Evolutionary conservation across 2,329 filamentous ascomycete species (phyloP), one percentile per base, ranked within the genome.

Genomic region (Sporothrix schenckii): DNA sequence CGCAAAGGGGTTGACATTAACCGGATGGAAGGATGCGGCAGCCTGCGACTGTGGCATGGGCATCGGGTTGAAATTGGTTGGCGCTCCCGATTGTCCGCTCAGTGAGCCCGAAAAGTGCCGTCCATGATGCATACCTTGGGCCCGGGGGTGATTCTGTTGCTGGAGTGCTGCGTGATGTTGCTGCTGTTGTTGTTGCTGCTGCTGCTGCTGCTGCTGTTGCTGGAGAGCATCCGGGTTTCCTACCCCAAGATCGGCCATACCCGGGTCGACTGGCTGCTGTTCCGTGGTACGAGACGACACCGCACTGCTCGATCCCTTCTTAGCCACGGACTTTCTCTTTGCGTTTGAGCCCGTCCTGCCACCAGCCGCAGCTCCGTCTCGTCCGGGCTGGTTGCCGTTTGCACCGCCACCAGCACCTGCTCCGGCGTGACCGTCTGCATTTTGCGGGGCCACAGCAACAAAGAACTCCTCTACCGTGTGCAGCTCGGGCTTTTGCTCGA

Each of bases 381-480:
- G 63, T 11, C 56, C 34, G 44, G 50, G 61, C n/a, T 21, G 47
- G 14, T 47, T 34, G 77, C 66, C 65, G 54, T 30, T 72, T 69
- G 41, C 41, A 44, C 52, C 61, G 19, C 68, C 53, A 41, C 73
- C 75, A 50, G 75, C 76, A 16, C 73, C 74, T 30, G 70, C 74
- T 14, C 30, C 61, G 7, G 44, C 47, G 4, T 30, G 21, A 16
- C 66, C 72, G 11, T 88, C 82, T 66, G 81, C 79, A 77, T 81
- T 82, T 78, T 87, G 80, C 73, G 88, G 90, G 0, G 90, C 91
- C 50, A 97, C 83, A 65, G 89, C 92, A 6, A 92, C 91, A 77
- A 98, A 94, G 81, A 96, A 97, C 75, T 98, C 93, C 76, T 97
- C 94, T 0, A 97, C 93, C 4, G 92, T 97, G 76, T 95, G 92